Evolutionary conservation across 2,329 filamentous ascomycete species (phyloP).

Genomic region (Colletotrichum simmondsii): DNA sequence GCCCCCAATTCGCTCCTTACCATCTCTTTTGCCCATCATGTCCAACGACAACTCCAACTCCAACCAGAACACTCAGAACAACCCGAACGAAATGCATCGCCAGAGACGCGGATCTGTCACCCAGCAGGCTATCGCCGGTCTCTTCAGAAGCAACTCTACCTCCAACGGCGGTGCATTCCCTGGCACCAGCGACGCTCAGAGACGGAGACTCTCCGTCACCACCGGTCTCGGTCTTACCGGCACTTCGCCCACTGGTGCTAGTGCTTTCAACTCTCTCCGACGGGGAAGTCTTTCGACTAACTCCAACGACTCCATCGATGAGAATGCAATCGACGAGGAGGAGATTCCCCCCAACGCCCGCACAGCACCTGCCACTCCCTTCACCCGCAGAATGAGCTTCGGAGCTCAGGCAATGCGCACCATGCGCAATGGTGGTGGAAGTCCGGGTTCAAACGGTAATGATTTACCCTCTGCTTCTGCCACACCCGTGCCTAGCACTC

Average conservation of each 20-base stretch:
- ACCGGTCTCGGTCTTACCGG: conserved; percentile 81
- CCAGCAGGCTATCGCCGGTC: conserved; percentile 65
- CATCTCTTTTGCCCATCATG: conserved; percentile 21
- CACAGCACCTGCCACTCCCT: conserved; percentile 77
- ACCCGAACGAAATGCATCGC: conserved; percentile 37
- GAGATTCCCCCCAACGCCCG: conserved; percentile 62
- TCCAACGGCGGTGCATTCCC: conserved; percentile 58
- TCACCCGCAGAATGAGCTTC: conserved; percentile 88
- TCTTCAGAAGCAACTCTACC: conserved; percentile 69
- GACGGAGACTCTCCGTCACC: conserved; percentile 78
- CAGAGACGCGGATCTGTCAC: conserved; percentile 68
- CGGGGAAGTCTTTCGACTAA: conserved; percentile 78
- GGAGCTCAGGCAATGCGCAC: conserved; percentile 82
- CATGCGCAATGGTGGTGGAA: conserved; percentile 69
- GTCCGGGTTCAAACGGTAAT: conserved; percentile 73
- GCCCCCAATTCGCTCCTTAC: background rate
- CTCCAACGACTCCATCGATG: conserved; percentile 70
- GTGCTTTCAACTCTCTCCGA: conserved; percentile 63
- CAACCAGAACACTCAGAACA: conserved; percentile 25
- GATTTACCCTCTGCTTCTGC: conserved; percentile 51
- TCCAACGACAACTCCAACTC: conserved; percentile 29
- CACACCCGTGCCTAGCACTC: conserved; percentile 44
- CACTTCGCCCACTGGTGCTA: conserved; percentile 68
- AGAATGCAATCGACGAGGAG: conserved; percentile 79
- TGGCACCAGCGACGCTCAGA: conserved; percentile 61